These are phyloP conservation scores for Ceratocystis huliohia DNA, from an alignment of 2,329 filamentous ascomycete species.

Conservation along the genomic window DNA sequence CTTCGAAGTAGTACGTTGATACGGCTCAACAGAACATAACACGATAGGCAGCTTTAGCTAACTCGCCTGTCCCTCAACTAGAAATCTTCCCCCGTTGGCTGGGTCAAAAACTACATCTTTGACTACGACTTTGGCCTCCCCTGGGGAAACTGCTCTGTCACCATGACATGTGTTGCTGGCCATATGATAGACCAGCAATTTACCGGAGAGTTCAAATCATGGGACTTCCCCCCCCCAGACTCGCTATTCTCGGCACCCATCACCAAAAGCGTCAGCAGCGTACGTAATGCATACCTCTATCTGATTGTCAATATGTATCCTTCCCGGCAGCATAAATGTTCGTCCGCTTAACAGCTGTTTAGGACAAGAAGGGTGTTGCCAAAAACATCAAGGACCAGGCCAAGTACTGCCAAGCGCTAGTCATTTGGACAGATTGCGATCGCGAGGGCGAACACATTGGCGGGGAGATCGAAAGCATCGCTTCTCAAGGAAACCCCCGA, in stretches of 20 bases:
- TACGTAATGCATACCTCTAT: constrained; percentile 28
- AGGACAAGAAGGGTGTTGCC: constrained; percentile 71
- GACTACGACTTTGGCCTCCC: constrained; percentile 69
- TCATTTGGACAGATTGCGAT: constrained; percentile 99
- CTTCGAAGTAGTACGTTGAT: constrained; percentile 50
- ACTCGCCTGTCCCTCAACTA: constrained; percentile 27
- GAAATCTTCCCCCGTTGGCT: constrained; percentile 58
- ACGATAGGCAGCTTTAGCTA: not conserved
- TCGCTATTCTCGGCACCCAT: constrained; percentile 73
- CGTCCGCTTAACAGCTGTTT: constrained; percentile 21
- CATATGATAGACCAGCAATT: constrained; percentile 80
- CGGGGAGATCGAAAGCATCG: constrained; percentile 73
- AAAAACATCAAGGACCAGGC: constrained; percentile 76
- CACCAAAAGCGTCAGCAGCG: constrained; percentile 51
- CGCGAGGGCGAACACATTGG: constrained; percentile 95
- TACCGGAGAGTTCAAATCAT: constrained; percentile 57
- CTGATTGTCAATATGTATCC: not conserved
- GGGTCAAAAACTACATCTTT: constrained; percentile 90
- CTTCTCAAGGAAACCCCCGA: constrained; percentile 55
- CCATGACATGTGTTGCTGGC: constrained; percentile 86
- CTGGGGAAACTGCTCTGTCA: constrained; percentile 74
- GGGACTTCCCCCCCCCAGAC: constrained; percentile 68
- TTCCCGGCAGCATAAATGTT: not conserved
- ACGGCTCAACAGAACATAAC: constrained; percentile 9
- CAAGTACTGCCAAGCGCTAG: constrained; percentile 56